Conservation (phyloP, 805 yeast species). For the Starmerella khaoyaiensis region DNA sequence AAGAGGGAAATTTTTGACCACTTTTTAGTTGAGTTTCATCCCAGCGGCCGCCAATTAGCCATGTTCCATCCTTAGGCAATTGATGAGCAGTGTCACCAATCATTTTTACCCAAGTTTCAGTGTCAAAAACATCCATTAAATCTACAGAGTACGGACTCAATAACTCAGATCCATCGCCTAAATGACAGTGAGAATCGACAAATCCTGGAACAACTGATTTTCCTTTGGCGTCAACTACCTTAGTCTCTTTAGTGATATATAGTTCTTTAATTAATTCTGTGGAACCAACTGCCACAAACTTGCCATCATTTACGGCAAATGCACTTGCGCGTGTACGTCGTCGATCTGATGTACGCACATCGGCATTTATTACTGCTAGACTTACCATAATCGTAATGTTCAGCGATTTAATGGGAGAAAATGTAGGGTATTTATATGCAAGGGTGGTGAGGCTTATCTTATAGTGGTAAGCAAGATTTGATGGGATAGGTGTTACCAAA, state of each 20-base stretch:
- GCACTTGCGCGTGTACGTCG: background rate
- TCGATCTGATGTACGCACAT: background rate
- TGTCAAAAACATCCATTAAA: background rate
- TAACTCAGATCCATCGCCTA: background rate
- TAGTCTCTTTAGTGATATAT: no score
- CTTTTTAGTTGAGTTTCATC: background rate
- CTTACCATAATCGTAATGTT: no score
- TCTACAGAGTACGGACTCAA: background rate
- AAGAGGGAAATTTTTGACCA: background rate
- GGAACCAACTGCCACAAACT: constrained; percentile 1
- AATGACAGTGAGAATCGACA: background rate
- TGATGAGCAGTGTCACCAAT: background rate
- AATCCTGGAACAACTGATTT: background rate
- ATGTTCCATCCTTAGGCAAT: background rate
- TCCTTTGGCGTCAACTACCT: background rate
- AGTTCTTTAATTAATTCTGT: background rate
- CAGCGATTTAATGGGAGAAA: no score
- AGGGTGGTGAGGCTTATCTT: no score
- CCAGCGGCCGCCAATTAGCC: constrained; percentile 1
- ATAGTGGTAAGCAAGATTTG: no score
- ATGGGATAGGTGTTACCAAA: no score
- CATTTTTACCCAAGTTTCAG: background rate
- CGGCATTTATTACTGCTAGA: background rate
- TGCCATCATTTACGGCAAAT: constrained; percentile 1
- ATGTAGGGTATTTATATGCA: no score